A percentile compares a stretch with the other conserved stretches of the same genome.
Conservation (phyloP, 164 flowering plant genomes). For the Tetrastigma voinierianum region DNA sequence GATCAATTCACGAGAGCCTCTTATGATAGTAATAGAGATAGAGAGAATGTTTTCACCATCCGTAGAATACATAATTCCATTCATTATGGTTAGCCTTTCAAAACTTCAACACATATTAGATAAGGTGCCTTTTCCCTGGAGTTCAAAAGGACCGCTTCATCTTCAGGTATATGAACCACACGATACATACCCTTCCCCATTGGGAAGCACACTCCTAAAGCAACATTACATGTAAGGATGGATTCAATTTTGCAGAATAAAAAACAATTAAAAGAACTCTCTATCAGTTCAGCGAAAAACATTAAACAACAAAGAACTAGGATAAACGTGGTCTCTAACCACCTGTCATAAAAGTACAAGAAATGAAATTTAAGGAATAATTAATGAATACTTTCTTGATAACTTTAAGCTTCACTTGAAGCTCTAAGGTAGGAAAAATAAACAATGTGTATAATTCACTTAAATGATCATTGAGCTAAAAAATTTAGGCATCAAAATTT, state of each 20-base stretch:
- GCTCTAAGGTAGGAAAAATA: neutral
- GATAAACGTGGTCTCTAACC: neutral
- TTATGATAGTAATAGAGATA: no score
- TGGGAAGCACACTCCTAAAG: slow-evolving; percentile 88
- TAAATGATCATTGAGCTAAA: no score
- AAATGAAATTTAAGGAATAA: neutral
- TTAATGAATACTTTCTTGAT: no score
- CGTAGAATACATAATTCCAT: neutral
- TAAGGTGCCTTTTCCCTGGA: slow-evolving; percentile 99
- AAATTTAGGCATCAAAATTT: no score
- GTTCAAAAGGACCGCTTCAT: slow-evolving; percentile 96
- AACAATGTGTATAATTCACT: neutral
- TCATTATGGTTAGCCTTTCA: slow-evolving; percentile 78
- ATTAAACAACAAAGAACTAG: no score
- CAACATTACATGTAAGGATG: slow-evolving; percentile 1
- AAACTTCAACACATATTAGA: slow-evolving; percentile 87
- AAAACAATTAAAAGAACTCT: neutral
- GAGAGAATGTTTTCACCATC: neutral
- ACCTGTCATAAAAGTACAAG: neutral
- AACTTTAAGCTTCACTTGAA: neutral
- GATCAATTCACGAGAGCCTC: neutral
- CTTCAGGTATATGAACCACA: slow-evolving; percentile 95
- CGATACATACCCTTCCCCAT: slow-evolving; percentile 96
- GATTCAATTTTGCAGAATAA: neutral
- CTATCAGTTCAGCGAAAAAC: neutral